phyloP scores from a whole-genome alignment of 352 stramenopile genomes.

The Phytophthora sp. region DNA sequence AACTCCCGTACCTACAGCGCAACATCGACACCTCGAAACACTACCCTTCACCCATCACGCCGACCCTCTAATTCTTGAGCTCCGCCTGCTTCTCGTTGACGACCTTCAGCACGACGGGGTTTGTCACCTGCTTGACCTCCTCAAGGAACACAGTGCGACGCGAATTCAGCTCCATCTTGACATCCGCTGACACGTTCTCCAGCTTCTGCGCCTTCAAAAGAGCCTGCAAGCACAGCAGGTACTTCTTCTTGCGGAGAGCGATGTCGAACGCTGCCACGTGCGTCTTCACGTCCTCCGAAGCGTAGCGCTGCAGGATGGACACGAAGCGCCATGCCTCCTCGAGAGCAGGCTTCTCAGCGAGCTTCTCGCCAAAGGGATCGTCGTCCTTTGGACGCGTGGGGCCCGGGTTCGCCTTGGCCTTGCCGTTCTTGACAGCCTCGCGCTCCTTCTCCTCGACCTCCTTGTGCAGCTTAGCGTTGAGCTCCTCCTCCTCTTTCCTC shows the following conservation, averaged over 20 bases:
- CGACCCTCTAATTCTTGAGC: conserved; percentile 52
- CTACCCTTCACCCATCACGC: conserved; percentile 7
- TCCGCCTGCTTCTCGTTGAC: conserved; percentile 69
- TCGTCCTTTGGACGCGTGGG: conserved; percentile 60
- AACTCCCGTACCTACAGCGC: too few species aligned
- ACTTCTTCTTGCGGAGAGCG: conserved; percentile 74
- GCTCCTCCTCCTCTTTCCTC: conserved; percentile 76
- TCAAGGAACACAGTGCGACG: conserved; percentile 56
- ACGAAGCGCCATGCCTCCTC: conserved; percentile 85
- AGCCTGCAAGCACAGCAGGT: conserved; percentile 78
- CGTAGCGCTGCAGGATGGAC: conserved; percentile 71
- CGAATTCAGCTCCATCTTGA: conserved; percentile 44
- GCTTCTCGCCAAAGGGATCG: conserved; percentile 77
- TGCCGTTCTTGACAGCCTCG: conserved; percentile 68
- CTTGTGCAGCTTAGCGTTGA: conserved; percentile 79
- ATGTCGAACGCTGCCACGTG: conserved; percentile 82
- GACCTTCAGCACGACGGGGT: conserved; percentile 63
- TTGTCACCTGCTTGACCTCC: conserved; percentile 59
- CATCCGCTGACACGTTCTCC: conserved; percentile 26
- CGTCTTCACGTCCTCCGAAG: conserved; percentile 60
- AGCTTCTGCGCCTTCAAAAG: conserved; percentile 66
- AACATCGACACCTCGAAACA: conserved; percentile 24
- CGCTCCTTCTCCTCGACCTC: conserved; percentile 77
- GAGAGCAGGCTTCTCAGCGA: conserved; percentile 67
- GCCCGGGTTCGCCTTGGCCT: conserved; percentile 71